Conservation (phyloP, 306 rosid species). For the Vigna reflexopilosa region DNA sequence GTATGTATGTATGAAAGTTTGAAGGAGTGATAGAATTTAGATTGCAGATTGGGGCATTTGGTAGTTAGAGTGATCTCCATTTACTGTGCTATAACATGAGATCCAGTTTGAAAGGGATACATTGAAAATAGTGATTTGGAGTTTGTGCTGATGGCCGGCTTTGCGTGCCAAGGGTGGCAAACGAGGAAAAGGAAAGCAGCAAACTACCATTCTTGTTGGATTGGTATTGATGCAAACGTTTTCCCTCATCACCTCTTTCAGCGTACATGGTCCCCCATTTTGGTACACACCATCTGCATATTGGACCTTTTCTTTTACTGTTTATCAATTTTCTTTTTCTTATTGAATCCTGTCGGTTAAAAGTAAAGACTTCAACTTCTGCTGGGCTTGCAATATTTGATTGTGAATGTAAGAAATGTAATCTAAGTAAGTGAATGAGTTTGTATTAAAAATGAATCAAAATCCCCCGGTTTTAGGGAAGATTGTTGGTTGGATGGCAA, state of each 20-base stretch:
- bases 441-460: not conserved
- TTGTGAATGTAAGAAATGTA: too few relatives aligned
- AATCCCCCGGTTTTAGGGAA: conserved; percentile 42
- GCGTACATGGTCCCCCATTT: conserved; percentile 23
- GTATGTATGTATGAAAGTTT: not conserved
- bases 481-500: conserved; percentile 56
- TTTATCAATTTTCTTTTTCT: not conserved
- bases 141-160: not conserved
- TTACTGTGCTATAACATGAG: not conserved
- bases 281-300: too few relatives aligned
- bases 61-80: not conserved
- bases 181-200: not conserved
- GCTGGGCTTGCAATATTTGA: not conserved
- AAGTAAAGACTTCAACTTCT: conserved; percentile 11
- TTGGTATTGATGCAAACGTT: conserved; percentile 17
- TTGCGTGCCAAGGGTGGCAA: conserved; percentile 19
- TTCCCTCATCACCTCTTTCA: conserved; percentile 1
- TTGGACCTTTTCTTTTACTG: too few relatives aligned
- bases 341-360: not conserved
- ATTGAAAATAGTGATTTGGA: not conserved
- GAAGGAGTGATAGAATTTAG: not conserved
- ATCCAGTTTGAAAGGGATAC: not conserved
- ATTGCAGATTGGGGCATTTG: not conserved
- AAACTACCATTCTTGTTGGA: not conserved
- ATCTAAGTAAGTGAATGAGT: too few relatives aligned